phyloP scores from a whole-genome alignment of 2,329 filamentous ascomycete genomes.

The Aspergillus sp. region DNA sequence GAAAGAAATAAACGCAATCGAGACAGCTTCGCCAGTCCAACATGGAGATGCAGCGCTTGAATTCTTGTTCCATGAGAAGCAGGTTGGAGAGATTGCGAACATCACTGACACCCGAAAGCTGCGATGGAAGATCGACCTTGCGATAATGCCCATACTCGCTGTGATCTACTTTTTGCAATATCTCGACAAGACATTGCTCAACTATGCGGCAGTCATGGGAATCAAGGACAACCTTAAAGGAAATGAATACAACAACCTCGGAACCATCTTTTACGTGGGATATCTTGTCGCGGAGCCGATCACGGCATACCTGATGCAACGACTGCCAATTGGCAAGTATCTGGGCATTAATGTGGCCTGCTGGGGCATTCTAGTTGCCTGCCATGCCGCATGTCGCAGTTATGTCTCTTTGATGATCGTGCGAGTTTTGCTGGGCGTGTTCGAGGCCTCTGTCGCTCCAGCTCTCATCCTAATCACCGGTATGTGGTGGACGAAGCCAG shows the following conservation, averaged over 20 bases:
- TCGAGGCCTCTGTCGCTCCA: neutral
- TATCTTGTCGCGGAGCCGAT: neutral
- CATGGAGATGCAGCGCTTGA: too few species aligned
- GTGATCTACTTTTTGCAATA: conserved; percentile 3
- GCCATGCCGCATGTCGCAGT: neutral
- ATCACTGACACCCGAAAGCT: too few species aligned
- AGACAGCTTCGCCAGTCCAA: too few species aligned
- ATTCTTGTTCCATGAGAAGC: too few species aligned
- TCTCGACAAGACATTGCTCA: conserved; percentile 14
- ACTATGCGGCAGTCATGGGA: neutral
- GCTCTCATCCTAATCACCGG: neutral
- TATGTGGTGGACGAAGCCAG: neutral
- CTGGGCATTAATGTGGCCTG: neutral
- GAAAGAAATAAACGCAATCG: too few species aligned
- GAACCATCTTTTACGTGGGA: neutral
- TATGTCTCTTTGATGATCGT: neutral
- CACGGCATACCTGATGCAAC: neutral
- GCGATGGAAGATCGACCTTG: too few species aligned
- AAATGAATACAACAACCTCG: neutral
- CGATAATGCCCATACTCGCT: conserved; percentile 2
- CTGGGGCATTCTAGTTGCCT: neutral
- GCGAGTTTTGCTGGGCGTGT: neutral
- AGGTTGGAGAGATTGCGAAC: too few species aligned
- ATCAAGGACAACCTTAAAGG: neutral
- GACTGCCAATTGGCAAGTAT: neutral